phyloP scores from a whole-genome alignment of 2,329 filamentous ascomycete species.

The Graphilbum fragrans region DNA sequence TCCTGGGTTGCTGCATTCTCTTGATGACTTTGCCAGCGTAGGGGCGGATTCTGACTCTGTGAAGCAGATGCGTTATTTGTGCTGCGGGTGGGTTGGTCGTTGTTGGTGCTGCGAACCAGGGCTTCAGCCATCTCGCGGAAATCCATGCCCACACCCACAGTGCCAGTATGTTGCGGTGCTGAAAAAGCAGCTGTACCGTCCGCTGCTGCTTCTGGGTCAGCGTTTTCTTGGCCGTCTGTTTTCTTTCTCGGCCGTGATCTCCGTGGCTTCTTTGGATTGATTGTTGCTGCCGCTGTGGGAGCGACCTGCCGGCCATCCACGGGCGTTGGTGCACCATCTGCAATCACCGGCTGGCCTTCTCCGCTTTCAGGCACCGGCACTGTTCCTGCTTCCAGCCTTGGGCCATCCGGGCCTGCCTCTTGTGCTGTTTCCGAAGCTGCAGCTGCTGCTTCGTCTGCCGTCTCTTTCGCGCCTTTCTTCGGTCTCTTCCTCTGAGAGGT shows the following conservation, averaged over 20 bases:
- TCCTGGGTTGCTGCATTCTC: no score
- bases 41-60: no score
- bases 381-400: neutral
- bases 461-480: neutral
- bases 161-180: no score
- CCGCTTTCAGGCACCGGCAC: no score
- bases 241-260: slow-evolving; percentile 1
- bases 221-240: neutral
- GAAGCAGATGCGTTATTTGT: no score
- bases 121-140: neutral
- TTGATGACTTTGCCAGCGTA: no score
- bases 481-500: slow-evolving; percentile 1
- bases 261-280: slow-evolving; percentile 2
- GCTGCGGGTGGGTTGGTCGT: neutral
- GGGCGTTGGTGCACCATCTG: no score
- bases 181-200: neutral
- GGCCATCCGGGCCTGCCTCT: neutral
- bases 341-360: no score
- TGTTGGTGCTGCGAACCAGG: neutral
- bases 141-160: neutral
- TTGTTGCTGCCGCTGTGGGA: neutral
- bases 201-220: neutral
- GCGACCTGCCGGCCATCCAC: neutral
- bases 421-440: neutral
- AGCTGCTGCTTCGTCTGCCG: neutral